Conservation (phyloP, 2,329 filamentous ascomycete species). For the Nigrospora osmanthi region DNA sequence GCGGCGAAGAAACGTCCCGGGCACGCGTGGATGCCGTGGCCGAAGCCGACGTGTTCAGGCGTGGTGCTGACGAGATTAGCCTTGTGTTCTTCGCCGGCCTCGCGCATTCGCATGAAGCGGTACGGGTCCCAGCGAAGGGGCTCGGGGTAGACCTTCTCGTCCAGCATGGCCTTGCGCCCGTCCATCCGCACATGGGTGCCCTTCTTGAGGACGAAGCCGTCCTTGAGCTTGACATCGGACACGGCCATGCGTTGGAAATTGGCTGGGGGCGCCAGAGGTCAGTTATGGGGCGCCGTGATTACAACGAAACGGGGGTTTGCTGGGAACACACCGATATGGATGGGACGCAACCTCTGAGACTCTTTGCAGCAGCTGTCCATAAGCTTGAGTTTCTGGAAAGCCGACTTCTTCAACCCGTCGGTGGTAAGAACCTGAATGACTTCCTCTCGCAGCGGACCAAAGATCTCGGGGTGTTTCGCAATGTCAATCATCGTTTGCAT, state of each 20-base stretch:
- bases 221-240: constrained; percentile 9
- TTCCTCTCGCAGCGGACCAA: constrained; percentile 34
- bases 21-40: constrained; percentile 29
- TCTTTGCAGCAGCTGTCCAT: constrained; percentile 29
- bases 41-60: constrained; percentile 21
- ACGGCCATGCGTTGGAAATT: constrained; percentile 5
- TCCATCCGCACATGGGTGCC: constrained; percentile 12
- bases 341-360: constrained; percentile 20
- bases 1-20: constrained; percentile 36
- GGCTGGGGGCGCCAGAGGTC: neutral
- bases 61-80: constrained; percentile 21
- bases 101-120: constrained; percentile 13
- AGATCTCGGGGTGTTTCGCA: constrained; percentile 27
- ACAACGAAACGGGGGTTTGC: too few species aligned
- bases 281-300: too few species aligned
- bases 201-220: constrained; percentile 12
- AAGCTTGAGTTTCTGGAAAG: constrained; percentile 20
- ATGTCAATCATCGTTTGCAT: constrained; percentile 31
- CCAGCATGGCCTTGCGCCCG: constrained; percentile 11
- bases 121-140: constrained; percentile 12
- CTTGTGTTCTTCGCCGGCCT: constrained; percentile 9
- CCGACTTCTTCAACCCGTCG: constrained; percentile 13
- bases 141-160: constrained; percentile 12
- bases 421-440: constrained; percentile 17
- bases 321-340: constrained; percentile 11